Percentiles rank a stretch among this genome's conserved stretches.
Conservation (phyloP, 1,139 yeast genomes). For the Blastobotrys buckinghamii region DNA sequence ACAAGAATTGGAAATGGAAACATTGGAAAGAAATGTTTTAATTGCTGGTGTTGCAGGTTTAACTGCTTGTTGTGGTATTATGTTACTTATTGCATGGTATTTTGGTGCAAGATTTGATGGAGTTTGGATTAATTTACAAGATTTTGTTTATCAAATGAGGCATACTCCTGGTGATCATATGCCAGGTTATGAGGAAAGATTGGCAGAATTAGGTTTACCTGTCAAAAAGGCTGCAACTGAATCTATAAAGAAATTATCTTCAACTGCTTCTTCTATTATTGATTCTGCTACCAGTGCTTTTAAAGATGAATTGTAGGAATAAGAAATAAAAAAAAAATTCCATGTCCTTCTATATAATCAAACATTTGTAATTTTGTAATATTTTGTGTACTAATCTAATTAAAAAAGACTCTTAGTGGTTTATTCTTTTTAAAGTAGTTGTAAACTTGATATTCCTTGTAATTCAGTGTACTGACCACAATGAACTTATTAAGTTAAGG, state of each 20-base stretch:
- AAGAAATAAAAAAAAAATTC: background rate
- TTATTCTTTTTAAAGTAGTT: too few relatives aligned
- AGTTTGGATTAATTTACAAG: constrained; percentile 15
- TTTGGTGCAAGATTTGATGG: constrained; percentile 29
- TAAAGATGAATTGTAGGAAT: background rate
- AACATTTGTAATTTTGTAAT: too few relatives aligned
- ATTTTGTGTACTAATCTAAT: too few relatives aligned
- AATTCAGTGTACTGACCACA: too few relatives aligned
- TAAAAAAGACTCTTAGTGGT: too few relatives aligned
- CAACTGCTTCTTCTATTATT: background rate
- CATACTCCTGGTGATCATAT: constrained; percentile 9
- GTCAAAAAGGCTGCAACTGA: too few relatives aligned
- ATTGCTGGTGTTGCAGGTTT: constrained; percentile 21
- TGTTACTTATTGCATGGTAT: constrained; percentile 26
- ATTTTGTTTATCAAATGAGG: constrained; percentile 13
- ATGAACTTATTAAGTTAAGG: too few relatives aligned
- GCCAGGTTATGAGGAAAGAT: constrained; percentile 8
- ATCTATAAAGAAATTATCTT: background rate
- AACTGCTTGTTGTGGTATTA: constrained; percentile 19
- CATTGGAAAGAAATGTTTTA: constrained; percentile 17
- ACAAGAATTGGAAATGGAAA: constrained; percentile 16
- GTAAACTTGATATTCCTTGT: too few relatives aligned
- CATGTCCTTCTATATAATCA: too few relatives aligned
- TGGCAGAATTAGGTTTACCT: background rate
- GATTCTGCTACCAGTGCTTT: background rate